Percentiles rank a stretch among this genome's conserved stretches.
These are phyloP conservation scores for Mycena metata DNA, from an alignment of 768 basidiomycete genomes.

Conservation along the genomic window DNA sequence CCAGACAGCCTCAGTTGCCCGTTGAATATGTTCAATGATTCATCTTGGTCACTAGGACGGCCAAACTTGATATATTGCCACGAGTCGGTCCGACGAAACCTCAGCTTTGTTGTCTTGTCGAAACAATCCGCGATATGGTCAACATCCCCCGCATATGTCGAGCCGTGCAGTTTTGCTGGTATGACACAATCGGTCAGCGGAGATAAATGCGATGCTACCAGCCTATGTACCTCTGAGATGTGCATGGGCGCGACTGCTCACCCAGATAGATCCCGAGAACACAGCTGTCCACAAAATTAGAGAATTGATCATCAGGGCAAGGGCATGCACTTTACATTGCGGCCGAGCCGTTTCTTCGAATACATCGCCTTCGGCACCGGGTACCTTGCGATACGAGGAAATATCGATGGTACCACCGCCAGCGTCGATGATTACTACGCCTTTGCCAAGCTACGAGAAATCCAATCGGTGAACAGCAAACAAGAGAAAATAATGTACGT, in stretches of 20 bases:
- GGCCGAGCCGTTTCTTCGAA: slow-evolving; percentile 65
- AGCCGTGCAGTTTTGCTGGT: slow-evolving; percentile 55
- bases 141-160: slow-evolving; percentile 58
- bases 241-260: slow-evolving; percentile 57
- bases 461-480: background rate
- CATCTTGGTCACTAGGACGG: slow-evolving; percentile 56
- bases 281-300: slow-evolving; percentile 49
- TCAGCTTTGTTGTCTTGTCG: slow-evolving; percentile 62
- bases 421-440: slow-evolving; percentile 68
- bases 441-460: slow-evolving; percentile 43
- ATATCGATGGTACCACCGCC: slow-evolving; percentile 77
- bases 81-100: slow-evolving; percentile 55
- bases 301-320: too few species aligned
- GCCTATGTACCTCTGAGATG: slow-evolving; percentile 57
- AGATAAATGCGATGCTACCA: background rate
- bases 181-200: background rate
- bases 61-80: slow-evolving; percentile 65
- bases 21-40: slow-evolving; percentile 54
- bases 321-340: slow-evolving; percentile 50
- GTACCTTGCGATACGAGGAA: slow-evolving; percentile 63
- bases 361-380: slow-evolving; percentile 38
- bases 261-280: slow-evolving; percentile 65
- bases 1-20: slow-evolving; percentile 62
- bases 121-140: slow-evolving; percentile 57
- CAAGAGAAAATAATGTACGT: background rate